A percentile compares a stretch with the other conserved stretches of the same genome.
Conservation (phyloP, 768 basidiomycete species). For the Ramaria sp. region DNA sequence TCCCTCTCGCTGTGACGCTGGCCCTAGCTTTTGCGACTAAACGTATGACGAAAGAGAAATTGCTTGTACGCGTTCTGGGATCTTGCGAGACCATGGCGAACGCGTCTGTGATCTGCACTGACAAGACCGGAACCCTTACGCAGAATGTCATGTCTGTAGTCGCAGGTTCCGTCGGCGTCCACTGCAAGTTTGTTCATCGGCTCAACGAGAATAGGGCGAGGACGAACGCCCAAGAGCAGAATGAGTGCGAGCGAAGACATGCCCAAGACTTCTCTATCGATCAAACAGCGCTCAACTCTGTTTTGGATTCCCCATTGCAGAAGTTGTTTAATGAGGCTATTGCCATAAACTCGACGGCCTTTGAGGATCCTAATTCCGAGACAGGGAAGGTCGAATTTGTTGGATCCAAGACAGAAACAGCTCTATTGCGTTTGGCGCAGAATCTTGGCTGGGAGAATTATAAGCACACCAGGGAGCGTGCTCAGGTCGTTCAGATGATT, state of each 20-base stretch:
- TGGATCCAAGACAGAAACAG: slow-evolving; percentile 94
- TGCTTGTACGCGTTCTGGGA: slow-evolving; percentile 90
- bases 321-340: slow-evolving; percentile 77
- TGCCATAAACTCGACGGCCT: slow-evolving; percentile 89
- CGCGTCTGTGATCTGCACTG: slow-evolving; percentile 89
- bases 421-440: slow-evolving; percentile 77
- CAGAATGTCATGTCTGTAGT: slow-evolving; percentile 95
- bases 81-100: slow-evolving; percentile 99
- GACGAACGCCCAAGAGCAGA: slow-evolving; percentile 57
- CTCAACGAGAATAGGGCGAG: slow-evolving; percentile 63
- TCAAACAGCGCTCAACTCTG: slow-evolving; percentile 51
- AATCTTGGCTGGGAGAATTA: slow-evolving; percentile 71
- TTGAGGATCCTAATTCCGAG: slow-evolving; percentile 66
- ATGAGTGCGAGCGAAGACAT: slow-evolving; percentile 33
- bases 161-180: slow-evolving; percentile 87
- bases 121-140: slow-evolving; percentile 95
- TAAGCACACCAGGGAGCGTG: slow-evolving; percentile 48
- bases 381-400: slow-evolving; percentile 56
- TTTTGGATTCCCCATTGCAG: slow-evolving; percentile 44
- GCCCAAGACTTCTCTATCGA: slow-evolving; percentile 80
- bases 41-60: slow-evolving; percentile 93
- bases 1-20: slow-evolving; percentile 92
- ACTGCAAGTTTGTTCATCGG: slow-evolving; percentile 83
- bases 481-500: slow-evolving; percentile 69
- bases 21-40: slow-evolving; percentile 96